These are phyloP conservation scores for Fonsecaea multimorphosa DNA, from an alignment of 2,329 filamentous ascomycete genomes.

Conservation along the genomic window DNA sequence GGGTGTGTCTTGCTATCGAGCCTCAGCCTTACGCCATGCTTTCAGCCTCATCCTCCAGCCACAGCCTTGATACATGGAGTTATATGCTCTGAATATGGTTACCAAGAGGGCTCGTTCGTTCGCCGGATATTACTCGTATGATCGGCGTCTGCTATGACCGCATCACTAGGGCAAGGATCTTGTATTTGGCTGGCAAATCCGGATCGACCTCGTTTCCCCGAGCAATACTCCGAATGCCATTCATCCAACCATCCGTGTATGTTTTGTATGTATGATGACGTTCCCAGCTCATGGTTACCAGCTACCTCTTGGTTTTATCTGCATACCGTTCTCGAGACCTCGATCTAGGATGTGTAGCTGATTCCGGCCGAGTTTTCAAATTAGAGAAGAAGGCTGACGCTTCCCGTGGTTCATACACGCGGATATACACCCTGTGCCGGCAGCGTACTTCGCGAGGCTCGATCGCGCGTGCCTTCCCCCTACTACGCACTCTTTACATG, in stretches of 20 bases:
- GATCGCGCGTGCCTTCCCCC: not conserved
- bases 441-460: too few species aligned
- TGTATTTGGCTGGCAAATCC: not conserved
- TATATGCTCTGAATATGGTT: not conserved
- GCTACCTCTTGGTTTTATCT: not conserved
- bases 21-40: not conserved
- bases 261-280: conserved; percentile 3
- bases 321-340: not conserved
- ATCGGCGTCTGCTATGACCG: conserved; percentile 19
- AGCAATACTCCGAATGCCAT: conserved; percentile 30
- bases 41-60: conserved; percentile 3
- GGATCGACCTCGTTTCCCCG: conserved; percentile 26
- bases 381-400: not conserved
- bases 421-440: not conserved
- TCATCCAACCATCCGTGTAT: not conserved
- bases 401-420: not conserved
- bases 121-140: too few species aligned
- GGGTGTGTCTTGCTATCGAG: not conserved
- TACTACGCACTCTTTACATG: not conserved
- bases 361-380: not conserved
- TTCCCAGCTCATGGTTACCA: not conserved
- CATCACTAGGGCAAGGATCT: conserved; percentile 7
- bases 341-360: not conserved
- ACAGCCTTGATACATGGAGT: not conserved
- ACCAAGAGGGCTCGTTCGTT: too few species aligned